Base-by-base conservation (phyloP, 805 yeast species). In the Myxozyma geophila region DNA sequence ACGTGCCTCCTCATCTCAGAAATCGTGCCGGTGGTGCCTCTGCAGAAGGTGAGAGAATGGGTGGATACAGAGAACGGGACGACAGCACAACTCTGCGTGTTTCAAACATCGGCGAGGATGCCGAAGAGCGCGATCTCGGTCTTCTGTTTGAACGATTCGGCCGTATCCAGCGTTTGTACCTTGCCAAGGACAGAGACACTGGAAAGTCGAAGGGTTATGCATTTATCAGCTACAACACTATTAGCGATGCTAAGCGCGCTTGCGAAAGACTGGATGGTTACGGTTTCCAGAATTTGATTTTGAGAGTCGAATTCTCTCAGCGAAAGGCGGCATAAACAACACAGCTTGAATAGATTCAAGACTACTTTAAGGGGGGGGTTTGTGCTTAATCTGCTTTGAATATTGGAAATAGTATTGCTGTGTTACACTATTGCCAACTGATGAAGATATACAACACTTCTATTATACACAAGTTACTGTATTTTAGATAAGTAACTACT, bases 121-220 rank as follows among this genome's bases (percentile, higher is more conserved):
- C 92, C 63, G 86, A 85, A 73, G 98, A 95, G 77, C 88, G 85
- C 68, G 87, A 86, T 79, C 79, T 95, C 72, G 85, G 92, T 74
- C 80, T 79, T 71, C 87, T 87, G 74, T 84, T 95, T 87, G 72
- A 84, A 81, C 67, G 84, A 80, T 76, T 87, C 81, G 81, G 96
- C 85, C 72, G 85, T 80, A 80, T 84, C 63, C 85, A 84, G 73
- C 88, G 97, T 79, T 89, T 89, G 70, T 88, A 88, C 68, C 82
- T 95, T 63, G 92, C 92, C 64, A 89, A 90, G 81, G 90, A 92
- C 80, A 88, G 91, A 80, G 96, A 89, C 72, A 95, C 98, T 35
- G 95, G 96, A 69, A 88, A 87, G 77, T 89, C 97, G 51, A 89
- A 91, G 80, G 99, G 99, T 74, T 86, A 93, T 77, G 98, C 98